These are phyloP conservation scores for Botrytis elliptica DNA, from an alignment of 2,329 filamentous ascomycete species.

Conservation along the genomic window DNA sequence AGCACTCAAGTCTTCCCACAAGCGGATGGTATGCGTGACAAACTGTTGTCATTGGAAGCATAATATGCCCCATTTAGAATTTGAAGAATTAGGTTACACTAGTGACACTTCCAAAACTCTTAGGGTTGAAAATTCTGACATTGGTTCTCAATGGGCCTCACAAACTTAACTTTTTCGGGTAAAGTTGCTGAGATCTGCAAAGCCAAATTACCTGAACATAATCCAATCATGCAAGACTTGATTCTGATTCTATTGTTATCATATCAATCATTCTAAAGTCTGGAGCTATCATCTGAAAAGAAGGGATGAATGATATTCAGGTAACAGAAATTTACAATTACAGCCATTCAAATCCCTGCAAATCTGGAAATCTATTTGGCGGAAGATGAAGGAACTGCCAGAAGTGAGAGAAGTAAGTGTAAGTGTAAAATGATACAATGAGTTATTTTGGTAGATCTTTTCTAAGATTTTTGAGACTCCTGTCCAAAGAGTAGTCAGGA, in stretches of 20 bases:
- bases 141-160: neutral
- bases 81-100: neutral
- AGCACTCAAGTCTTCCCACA: neutral
- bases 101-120: neutral
- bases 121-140: neutral
- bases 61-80: accelerated
- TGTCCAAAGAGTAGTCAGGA: neutral
- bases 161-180: neutral
- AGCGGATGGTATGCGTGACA: neutral
- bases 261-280: neutral
- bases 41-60: neutral
- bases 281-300: neutral
- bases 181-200: neutral
- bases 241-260: neutral
- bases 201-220: neutral
- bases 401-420: accelerated
- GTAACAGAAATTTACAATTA: neutral
- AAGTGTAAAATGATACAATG: accelerated
- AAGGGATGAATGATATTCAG: neutral
- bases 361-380: neutral
- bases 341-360: neutral
- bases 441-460: neutral
- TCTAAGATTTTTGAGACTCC: neutral
- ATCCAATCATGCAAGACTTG: neutral
- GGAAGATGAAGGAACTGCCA: neutral